A percentile compares a stretch with the other conserved stretches of the same genome.
Conservation (phyloP, 257 asterid genomes). For the Lithospermum erythrorhizon region DNA sequence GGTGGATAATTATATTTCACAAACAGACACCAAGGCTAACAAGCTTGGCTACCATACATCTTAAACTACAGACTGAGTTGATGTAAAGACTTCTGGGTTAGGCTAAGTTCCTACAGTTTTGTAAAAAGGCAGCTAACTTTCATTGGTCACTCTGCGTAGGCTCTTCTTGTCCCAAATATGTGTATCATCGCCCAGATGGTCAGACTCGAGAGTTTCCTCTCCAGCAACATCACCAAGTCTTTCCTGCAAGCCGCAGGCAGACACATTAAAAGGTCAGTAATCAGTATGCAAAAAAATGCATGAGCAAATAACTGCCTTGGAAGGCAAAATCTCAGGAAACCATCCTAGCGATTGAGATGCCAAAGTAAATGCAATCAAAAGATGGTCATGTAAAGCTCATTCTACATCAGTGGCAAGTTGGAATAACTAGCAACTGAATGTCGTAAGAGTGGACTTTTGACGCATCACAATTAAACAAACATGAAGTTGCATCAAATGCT, state of each 20-base stretch:
- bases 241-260: slow-evolving; percentile 32
- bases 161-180: slow-evolving; percentile 23
- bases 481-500: not conserved
- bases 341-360: not conserved
- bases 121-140: slow-evolving; percentile 31
- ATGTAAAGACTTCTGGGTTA: too few relatives aligned
- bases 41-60: too few relatives aligned
- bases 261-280: not conserved
- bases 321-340: not conserved
- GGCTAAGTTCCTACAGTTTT: too few relatives aligned
- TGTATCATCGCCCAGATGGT: slow-evolving; percentile 26
- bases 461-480: not conserved
- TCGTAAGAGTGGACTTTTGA: not conserved
- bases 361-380: not conserved
- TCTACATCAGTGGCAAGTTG: not conserved
- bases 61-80: too few relatives aligned
- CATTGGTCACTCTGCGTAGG: slow-evolving; percentile 19
- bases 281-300: not conserved
- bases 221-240: slow-evolving; percentile 58
- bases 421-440: not conserved
- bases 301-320: not conserved
- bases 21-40: too few relatives aligned
- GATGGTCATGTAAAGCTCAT: not conserved
- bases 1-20: too few relatives aligned
- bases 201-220: slow-evolving; percentile 53